These are phyloP conservation scores for Skeletonema menzelii DNA, from an alignment of 108 stramenopile species.

Conservation along the genomic window DNA sequence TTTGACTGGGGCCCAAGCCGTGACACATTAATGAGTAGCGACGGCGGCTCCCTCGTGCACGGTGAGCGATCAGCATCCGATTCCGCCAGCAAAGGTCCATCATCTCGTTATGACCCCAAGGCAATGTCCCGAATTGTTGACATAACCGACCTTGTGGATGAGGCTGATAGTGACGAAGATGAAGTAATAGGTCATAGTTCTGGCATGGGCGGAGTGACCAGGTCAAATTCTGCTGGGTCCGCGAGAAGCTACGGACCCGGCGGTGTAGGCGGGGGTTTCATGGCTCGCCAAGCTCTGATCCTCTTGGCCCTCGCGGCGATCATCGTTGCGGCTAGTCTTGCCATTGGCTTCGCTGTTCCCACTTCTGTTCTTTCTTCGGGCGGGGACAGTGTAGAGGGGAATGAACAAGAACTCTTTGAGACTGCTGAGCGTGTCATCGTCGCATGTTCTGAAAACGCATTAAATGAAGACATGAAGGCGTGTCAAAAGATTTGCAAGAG, in stretches of 20 bases:
- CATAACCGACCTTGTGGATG: conserved; percentile 39
- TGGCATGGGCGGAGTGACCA: background rate
- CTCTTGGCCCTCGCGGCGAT: conserved; percentile 9
- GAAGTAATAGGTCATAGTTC: conserved; percentile 25
- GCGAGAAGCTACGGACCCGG: conserved; percentile 8
- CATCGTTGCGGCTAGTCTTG: conserved; percentile 25
- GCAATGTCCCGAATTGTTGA: conserved; percentile 29
- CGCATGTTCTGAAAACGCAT: conserved; percentile 18
- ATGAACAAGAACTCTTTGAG: conserved; percentile 31
- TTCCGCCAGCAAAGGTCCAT: background rate
- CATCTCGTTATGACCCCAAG: conserved; percentile 33
- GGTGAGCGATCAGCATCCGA: background rate
- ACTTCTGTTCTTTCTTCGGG: background rate
- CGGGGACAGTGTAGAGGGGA: background rate
- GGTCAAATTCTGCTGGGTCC: background rate
- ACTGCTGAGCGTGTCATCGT: conserved; percentile 32
- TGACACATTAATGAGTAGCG: background rate
- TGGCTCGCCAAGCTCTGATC: conserved; percentile 4
- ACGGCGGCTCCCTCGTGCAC: background rate
- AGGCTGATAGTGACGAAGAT: conserved; percentile 5
- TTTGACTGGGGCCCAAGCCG: background rate
- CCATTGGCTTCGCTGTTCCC: conserved; percentile 29
- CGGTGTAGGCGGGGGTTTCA: background rate
- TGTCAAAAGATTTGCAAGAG: conserved; percentile 26
- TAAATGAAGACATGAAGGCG: conserved; percentile 29